Conservation (phyloP, 192 early-diverging fungal species). For the Coemansia sp. region DNA sequence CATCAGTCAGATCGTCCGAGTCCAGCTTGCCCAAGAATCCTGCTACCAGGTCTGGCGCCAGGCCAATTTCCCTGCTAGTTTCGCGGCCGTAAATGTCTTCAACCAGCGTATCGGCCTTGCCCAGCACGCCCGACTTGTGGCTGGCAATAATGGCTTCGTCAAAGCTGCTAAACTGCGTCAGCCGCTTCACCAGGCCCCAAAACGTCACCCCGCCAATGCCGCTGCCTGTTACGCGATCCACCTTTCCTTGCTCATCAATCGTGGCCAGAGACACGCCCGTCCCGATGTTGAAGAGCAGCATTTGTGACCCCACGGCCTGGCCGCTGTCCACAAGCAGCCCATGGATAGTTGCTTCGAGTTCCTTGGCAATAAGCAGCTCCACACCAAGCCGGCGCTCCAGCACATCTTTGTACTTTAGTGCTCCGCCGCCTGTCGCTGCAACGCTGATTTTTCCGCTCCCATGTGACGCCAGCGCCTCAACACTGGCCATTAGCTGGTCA, state of each 20-base stretch:
- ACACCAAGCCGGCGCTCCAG: slow-evolving; percentile 17
- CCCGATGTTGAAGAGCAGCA: slow-evolving; percentile 43
- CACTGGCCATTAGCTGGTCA: slow-evolving; percentile 1
- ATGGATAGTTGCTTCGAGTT: slow-evolving; percentile 25
- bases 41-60: slow-evolving; percentile 47
- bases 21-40: slow-evolving; percentile 47
- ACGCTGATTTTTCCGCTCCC: slow-evolving; percentile 1
- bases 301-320: slow-evolving; percentile 1
- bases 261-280: slow-evolving; percentile 44
- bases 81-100: slow-evolving; percentile 49
- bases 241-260: slow-evolving; percentile 7
- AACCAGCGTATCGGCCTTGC: slow-evolving; percentile 38
- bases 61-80: slow-evolving; percentile 38
- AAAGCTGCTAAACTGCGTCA: slow-evolving; percentile 36
- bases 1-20: slow-evolving; percentile 11
- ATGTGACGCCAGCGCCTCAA: background rate
- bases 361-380: slow-evolving; percentile 19
- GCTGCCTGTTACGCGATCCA: slow-evolving; percentile 46
- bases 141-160: slow-evolving; percentile 15
- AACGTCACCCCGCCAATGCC: slow-evolving; percentile 47
- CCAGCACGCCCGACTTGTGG: slow-evolving; percentile 10
- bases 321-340: slow-evolving; percentile 12
- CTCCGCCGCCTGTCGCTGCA: slow-evolving; percentile 42
- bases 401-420: slow-evolving; percentile 12
- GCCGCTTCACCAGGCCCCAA: slow-evolving; percentile 39